phyloP scores from a whole-genome alignment of 495 filamentous ascomycete species.

The Elasticomyces elasticus region DNA sequence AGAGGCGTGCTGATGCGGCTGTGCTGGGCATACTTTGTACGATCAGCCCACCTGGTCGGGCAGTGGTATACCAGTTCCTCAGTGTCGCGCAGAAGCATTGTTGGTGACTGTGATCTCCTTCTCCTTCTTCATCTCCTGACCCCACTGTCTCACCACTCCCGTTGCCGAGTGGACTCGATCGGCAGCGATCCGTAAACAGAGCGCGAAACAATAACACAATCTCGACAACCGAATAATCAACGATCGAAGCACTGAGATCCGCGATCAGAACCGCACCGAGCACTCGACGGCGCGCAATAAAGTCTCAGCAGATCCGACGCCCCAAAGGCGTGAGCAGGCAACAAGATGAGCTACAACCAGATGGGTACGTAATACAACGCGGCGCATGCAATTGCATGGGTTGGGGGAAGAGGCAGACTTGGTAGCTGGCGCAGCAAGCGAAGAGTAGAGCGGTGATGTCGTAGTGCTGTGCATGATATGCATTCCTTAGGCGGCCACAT shows the following conservation, averaged over 20 bases:
- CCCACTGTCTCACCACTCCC: neutral
- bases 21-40: neutral
- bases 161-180: neutral
- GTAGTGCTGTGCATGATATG: neutral
- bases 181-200: neutral
- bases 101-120: neutral
- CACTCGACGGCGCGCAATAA: no score
- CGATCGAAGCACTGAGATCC: neutral
- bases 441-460: neutral
- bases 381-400: neutral
- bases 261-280: neutral
- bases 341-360: conserved; percentile 8
- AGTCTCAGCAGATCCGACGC: neutral
- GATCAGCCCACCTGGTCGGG: neutral
- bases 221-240: neutral
- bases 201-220: neutral
- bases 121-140: neutral
- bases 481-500: conserved; percentile 1
- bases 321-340: neutral
- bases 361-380: neutral
- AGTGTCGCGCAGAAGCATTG: neutral
- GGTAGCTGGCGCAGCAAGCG: neutral
- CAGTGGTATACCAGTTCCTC: neutral
- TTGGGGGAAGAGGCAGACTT: neutral
- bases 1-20: neutral